Conservation (phyloP, 2,329 filamentous ascomycete genomes). For the Cladosporium halotolerans region DNA sequence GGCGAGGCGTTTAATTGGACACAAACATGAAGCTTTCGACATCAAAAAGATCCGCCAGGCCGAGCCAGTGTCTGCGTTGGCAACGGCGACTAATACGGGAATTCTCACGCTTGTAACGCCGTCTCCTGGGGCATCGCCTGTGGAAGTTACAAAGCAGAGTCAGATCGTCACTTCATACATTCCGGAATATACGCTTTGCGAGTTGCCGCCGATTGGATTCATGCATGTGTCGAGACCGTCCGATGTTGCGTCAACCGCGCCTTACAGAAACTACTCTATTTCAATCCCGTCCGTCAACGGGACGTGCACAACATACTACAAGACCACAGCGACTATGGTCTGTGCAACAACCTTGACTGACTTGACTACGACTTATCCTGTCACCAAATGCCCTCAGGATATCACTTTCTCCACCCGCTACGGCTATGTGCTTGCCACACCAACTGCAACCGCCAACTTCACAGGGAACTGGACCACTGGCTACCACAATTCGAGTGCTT, state of each 20-base stretch:
- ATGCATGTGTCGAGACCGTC: constrained; percentile 27
- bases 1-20: constrained; percentile 19
- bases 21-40: constrained; percentile 27
- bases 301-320: constrained; percentile 37
- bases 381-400: constrained; percentile 39
- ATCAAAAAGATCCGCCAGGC: constrained; percentile 19
- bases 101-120: constrained; percentile 36
- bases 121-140: constrained; percentile 36
- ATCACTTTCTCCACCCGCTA: constrained; percentile 42
- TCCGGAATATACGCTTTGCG: constrained; percentile 38
- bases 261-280: constrained; percentile 33
- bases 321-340: constrained; percentile 35
- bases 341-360: constrained; percentile 40
- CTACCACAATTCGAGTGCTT: constrained; percentile 13
- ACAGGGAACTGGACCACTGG: constrained; percentile 13
- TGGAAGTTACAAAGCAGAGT: constrained; percentile 38
- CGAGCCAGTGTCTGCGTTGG: constrained; percentile 15
- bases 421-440: constrained; percentile 36
- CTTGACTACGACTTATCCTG: constrained; percentile 35
- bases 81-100: constrained; percentile 16
- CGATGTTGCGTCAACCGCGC: constrained; percentile 26
- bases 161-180: constrained; percentile 39
- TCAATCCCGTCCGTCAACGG: constrained; percentile 29
- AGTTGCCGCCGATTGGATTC: constrained; percentile 33
- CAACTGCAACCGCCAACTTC: constrained; percentile 25